These are phyloP conservation scores for Rhizopus sp. DNA, from an alignment of 371 early-diverging fungal genomes.

Conservation along the genomic window DNA sequence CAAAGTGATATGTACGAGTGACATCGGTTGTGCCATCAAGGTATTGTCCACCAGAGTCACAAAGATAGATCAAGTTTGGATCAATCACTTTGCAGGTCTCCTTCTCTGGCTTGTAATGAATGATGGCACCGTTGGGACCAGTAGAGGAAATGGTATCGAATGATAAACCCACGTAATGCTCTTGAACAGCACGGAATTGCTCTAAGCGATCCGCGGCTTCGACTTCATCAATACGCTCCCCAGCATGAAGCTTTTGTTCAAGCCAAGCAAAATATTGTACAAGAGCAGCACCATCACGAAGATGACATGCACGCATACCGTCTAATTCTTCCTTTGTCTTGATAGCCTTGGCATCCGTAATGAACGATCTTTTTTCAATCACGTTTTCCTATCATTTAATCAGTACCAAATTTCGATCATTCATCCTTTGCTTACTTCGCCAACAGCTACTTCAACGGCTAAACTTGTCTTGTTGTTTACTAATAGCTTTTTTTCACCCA, in stretches of 20 bases:
- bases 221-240: slow-evolving; percentile 68
- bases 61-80: slow-evolving; percentile 81
- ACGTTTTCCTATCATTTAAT: slow-evolving; percentile 49
- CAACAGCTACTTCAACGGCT: slow-evolving; percentile 70
- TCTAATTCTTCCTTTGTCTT: slow-evolving; percentile 93
- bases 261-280: slow-evolving; percentile 95
- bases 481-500: slow-evolving; percentile 38
- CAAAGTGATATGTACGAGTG: slow-evolving; percentile 97
- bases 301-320: slow-evolving; percentile 94
- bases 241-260: slow-evolving; percentile 78
- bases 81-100: slow-evolving; percentile 62
- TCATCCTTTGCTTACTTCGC: slow-evolving; percentile 30
- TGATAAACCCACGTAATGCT: slow-evolving; percentile 85
- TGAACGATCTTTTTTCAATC: slow-evolving; percentile 64
- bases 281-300: slow-evolving; percentile 94
- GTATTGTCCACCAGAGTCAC: slow-evolving; percentile 99
- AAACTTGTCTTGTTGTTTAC: slow-evolving; percentile 68
- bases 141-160: slow-evolving; percentile 98
- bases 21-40: slow-evolving; percentile 98
- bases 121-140: slow-evolving; percentile 97
- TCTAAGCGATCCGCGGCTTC: slow-evolving; percentile 83
- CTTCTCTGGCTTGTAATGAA: slow-evolving; percentile 95
- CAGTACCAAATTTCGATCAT: too few species aligned
- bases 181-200: slow-evolving; percentile 67
- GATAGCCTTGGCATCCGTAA: slow-evolving; percentile 84